A percentile compares a stretch with the other conserved stretches of the same genome.
These are phyloP conservation scores for Fusarium bactridioides DNA, from an alignment of 2,329 filamentous ascomycete species.

Conservation along the genomic window DNA sequence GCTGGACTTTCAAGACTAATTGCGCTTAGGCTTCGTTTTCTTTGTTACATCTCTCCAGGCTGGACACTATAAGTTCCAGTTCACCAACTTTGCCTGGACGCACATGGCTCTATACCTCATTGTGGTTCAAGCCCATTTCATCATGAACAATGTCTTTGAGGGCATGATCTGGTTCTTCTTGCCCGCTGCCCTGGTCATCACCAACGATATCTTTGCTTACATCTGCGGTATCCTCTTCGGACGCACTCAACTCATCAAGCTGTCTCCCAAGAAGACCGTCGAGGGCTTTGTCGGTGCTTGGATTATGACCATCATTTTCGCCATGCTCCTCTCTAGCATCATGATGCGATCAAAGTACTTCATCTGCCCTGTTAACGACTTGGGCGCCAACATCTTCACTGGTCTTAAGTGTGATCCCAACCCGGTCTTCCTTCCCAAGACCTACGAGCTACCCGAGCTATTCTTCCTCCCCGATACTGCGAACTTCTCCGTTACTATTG, in stretches of 20 bases:
- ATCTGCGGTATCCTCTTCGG: slow-evolving; percentile 97
- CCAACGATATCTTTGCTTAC: slow-evolving; percentile 98
- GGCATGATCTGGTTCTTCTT: slow-evolving; percentile 99
- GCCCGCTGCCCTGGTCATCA: slow-evolving; percentile 92
- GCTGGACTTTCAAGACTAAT: slow-evolving; percentile 21
- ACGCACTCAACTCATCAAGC: slow-evolving; percentile 93
- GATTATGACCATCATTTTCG: slow-evolving; percentile 92
- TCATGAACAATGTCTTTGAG: slow-evolving; percentile 99
- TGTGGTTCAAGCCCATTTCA: slow-evolving; percentile 96
- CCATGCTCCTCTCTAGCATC: slow-evolving; percentile 80
- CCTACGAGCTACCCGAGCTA: slow-evolving; percentile 76
- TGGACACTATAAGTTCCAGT: slow-evolving; percentile 97
- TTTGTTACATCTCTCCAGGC: slow-evolving; percentile 95
- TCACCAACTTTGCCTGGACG: slow-evolving; percentile 99
- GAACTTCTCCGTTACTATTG: slow-evolving; percentile 73
- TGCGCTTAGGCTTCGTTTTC: slow-evolving; percentile 84
- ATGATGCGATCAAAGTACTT: slow-evolving; percentile 95
- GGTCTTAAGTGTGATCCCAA: slow-evolving; percentile 91
- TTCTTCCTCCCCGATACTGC: slow-evolving; percentile 71
- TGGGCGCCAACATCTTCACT: slow-evolving; percentile 91
- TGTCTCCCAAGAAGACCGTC: slow-evolving; percentile 98
- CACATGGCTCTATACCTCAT: slow-evolving; percentile 99
- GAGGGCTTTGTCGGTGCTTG: slow-evolving; percentile 97
- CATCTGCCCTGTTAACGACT: slow-evolving; percentile 95
- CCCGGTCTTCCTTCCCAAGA: slow-evolving; percentile 84